phyloP scores from a whole-genome alignment of 1,284 basidiomycete species.

The Athelia psychrophila region DNA sequence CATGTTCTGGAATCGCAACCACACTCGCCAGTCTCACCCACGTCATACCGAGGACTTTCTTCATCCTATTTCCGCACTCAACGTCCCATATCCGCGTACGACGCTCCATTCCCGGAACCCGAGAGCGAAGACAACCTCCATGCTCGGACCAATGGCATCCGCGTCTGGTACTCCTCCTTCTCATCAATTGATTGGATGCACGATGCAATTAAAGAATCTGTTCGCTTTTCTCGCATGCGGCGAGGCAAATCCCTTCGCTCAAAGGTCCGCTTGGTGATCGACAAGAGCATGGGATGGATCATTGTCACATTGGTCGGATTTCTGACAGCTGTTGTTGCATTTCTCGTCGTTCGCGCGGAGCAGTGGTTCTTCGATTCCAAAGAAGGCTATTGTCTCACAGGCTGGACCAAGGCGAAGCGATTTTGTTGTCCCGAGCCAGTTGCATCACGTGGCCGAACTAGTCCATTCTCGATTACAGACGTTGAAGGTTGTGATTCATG shows the following conservation, averaged over 20 bases:
- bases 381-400: conserved; percentile 78
- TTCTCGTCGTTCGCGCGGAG: conserved; percentile 84
- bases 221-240: conserved; percentile 69
- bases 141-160: conserved; percentile 78
- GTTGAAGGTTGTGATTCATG: conserved; percentile 62
- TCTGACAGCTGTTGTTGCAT: conserved; percentile 83
- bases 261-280: conserved; percentile 64
- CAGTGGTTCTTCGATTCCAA: conserved; percentile 94
- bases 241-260: conserved; percentile 73
- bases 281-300: conserved; percentile 88
- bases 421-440: conserved; percentile 73
- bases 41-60: conserved; percentile 36
- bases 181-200: conserved; percentile 90
- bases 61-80: conserved; percentile 34
- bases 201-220: conserved; percentile 89
- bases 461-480: too few relatives aligned
- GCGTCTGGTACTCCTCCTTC: conserved; percentile 91
- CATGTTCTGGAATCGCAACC: conserved; percentile 20
- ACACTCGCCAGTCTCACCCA: conserved; percentile 21
- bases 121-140: conserved; percentile 50
- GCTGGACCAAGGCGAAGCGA: conserved; percentile 75
- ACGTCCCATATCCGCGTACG: conserved; percentile 74
- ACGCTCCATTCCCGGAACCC: conserved; percentile 39
- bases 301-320: conserved; percentile 88
- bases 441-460: not conserved